Evolutionary conservation across 176 grass and related monocot species (phyloP), one percentile per base, ranked within the genome.

Genomic region (Oryza longistaminata): DNA sequence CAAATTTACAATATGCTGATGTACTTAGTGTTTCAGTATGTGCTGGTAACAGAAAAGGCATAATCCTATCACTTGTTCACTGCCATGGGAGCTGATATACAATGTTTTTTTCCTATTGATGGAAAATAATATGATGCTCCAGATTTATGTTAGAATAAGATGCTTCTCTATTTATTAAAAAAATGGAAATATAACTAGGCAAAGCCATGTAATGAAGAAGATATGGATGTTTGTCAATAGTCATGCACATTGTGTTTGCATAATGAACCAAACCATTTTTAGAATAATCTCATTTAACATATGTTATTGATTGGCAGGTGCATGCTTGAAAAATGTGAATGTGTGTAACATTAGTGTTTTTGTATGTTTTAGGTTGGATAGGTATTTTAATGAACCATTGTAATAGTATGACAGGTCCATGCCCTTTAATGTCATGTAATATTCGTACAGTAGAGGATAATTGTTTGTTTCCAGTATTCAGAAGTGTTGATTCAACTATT

Each of bases 271-370:
- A 58, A 66, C 53, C 64, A 82, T 22, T 4, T 68, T 69, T 81
- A 61, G 55, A 9, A 27, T 81, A 65, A 17, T 71, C 17, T n/a
- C 66, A 77, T 42, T 29, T 75, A 43, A 81, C 26, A 24, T 34
- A 77, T 71, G 42, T 64, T 71, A 9, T 79, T 75, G 29, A 55
- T 64, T 72, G 11, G 44, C 31, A 76, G 70, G 26, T 82, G 31
- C 88, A 90, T 86, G 73, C 78, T 72, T 77, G 58, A 74, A 74
- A 71, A 69, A 73, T 74, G 42, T 77, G 22, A 53, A 16, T 52
- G 0, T 44, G 0, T 78, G 5, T 49, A 34, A 65, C 15, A 22
- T 83, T 24, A 9, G 46, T 35, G 17, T 64, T 65, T 48, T 39
- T 74, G 60, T 21, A 65, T 39, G 40, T 44, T 74, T 73, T 73